These are phyloP conservation scores for Tulasnella sp. DNA, from an alignment of 768 basidiomycete species.

Conservation along the genomic window DNA sequence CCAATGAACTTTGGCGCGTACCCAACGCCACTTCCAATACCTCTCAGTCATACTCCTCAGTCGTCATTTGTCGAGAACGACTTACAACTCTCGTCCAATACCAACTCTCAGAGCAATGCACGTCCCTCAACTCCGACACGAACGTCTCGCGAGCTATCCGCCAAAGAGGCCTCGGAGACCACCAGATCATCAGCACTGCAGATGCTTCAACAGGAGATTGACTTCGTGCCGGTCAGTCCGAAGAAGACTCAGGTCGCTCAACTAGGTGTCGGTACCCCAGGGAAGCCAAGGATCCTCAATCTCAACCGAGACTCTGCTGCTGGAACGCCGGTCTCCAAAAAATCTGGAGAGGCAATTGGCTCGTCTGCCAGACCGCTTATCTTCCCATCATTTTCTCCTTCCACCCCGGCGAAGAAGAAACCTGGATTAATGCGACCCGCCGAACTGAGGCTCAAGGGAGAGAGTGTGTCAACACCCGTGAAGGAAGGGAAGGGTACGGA, in stretches of 20 bases:
- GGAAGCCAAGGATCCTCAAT: conserved; percentile 22
- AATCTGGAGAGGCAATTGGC: not conserved
- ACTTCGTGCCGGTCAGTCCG: conserved; percentile 66
- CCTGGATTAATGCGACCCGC: conserved; percentile 6
- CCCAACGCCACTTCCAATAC: conserved; percentile 12
- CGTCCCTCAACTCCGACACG: conserved; percentile 20
- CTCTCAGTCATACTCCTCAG: not conserved
- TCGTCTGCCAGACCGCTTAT: conserved; percentile 3
- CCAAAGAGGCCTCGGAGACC: conserved; percentile 26
- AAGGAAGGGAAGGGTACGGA: not conserved
- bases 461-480: not conserved
- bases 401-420: conserved; percentile 18
- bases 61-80: conserved; percentile 1
- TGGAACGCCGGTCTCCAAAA: not conserved
- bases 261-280: conserved; percentile 30
- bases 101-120: not conserved
- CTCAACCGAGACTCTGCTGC: not conserved
- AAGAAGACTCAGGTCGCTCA: conserved; percentile 41
- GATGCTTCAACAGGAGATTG: conserved; percentile 63
- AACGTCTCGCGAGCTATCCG: conserved; percentile 24
- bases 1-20: conserved; percentile 20
- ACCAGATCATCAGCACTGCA: conserved; percentile 38
- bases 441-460: not conserved
- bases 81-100: conserved; percentile 23
- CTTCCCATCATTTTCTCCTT: conserved; percentile 19